Conservation (phyloP, 2,329 filamentous ascomycete genomes). For the Colletotrichum lindemuthianum region DNA sequence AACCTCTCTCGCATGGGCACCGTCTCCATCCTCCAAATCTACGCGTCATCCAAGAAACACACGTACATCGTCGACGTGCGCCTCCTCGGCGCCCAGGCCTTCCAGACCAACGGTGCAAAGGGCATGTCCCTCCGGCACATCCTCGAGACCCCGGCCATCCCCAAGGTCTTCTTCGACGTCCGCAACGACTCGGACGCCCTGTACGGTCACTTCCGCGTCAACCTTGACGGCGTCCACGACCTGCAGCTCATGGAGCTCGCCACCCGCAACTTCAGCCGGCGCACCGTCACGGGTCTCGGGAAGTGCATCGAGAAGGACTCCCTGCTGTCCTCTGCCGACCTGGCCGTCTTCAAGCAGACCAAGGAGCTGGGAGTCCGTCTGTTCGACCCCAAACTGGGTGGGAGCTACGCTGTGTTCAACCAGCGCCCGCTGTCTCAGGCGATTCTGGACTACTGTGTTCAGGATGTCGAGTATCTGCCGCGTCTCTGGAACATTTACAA, state of each 20-base stretch:
- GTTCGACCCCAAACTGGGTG: slow-evolving; percentile 54
- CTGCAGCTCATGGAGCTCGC: slow-evolving; percentile 67
- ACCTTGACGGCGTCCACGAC: slow-evolving; percentile 57
- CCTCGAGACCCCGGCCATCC: slow-evolving; percentile 53
- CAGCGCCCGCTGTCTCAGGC: slow-evolving; percentile 52
- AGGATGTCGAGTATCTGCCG: slow-evolving; percentile 56
- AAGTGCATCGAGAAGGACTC: slow-evolving; percentile 46
- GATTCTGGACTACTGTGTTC: slow-evolving; percentile 55
- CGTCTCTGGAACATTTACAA: slow-evolving; percentile 44
- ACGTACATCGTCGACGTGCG: slow-evolving; percentile 58
- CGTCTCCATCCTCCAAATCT: slow-evolving; percentile 56
- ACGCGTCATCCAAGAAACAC: slow-evolving; percentile 41
- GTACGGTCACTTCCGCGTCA: slow-evolving; percentile 55
- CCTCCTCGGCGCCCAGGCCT: slow-evolving; percentile 48
- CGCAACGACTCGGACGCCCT: slow-evolving; percentile 68
- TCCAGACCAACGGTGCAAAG: background rate
- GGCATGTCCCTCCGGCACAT: slow-evolving; percentile 48
- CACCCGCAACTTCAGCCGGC: slow-evolving; percentile 32
- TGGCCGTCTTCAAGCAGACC: slow-evolving; percentile 40
- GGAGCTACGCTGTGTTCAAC: slow-evolving; percentile 58
- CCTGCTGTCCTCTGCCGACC: slow-evolving; percentile 30
- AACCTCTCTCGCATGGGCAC: slow-evolving; percentile 53
- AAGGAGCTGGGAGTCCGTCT: slow-evolving; percentile 51
- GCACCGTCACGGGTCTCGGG: slow-evolving; percentile 39
- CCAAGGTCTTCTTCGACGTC: slow-evolving; percentile 68